Base-by-base conservation (phyloP, 129 eudicot genomes). In the Gnaphalium uliginosum region DNA sequence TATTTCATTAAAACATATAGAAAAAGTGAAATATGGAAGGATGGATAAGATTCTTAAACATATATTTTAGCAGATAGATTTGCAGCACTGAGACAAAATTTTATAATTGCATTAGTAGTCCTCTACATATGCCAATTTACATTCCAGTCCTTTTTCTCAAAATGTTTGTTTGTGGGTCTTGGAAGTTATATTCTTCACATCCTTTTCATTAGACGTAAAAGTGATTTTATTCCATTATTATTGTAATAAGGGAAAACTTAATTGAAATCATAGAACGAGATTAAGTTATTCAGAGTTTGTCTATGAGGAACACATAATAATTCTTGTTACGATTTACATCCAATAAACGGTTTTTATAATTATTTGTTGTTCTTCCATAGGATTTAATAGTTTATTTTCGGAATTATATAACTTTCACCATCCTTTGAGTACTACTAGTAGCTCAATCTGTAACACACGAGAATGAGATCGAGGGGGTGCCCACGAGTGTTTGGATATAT, bases 11-110 rank as follows among this genome's bases (percentile, higher is more conserved):
- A 79, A 72, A 72, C 33, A 66, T 48, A 54, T 59, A 56, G 61
- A 37, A 21, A 79, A 79, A 46, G 68, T 37, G 69, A 66, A 66
- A 73, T 73, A 73, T 80, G 41, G 61, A 79, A 43, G 70, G 78
- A 56, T 66, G 79, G 83, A 80, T 80, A 80, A 80, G 83, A 80
- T 80, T 80, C 75, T 73, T 80, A 72, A 79, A 72, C 63, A 54
- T 79, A 80, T 66, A 80, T 59, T 80, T 73, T 80, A 73, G 83
- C 83, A 73, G 56, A 73, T 73, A 80, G 75, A 73, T 80, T 79
- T 80, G 39, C 54, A 67, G 83, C 83, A 80, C 75, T 57, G 58
- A 32, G 22, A 39, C 72, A 65, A 79, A 79, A 56, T 22, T 19
- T 6, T 65, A 26, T 73, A 48, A 56, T 66, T 39, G n/a, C 70